Base-by-base conservation (phyloP, 169 alveolate species). In the Cryptosporidium meleagridis region DNA sequence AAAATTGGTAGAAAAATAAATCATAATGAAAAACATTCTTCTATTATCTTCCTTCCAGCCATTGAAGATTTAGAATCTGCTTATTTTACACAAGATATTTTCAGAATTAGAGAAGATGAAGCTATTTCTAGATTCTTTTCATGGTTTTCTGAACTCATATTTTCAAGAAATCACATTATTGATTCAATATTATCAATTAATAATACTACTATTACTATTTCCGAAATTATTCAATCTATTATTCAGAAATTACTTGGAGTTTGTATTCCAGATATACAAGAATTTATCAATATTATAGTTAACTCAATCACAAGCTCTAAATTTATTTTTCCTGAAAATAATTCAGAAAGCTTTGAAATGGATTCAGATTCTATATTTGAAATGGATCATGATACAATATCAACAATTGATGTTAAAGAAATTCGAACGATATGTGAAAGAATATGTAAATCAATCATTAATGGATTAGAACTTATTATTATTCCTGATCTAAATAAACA, bases 81-180 rank as follows among this genome's bases (percentile, higher is more conserved):
- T 4, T n/a, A 29, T 21, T 29, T 75, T 16, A 23, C 73, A 4
- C 71, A 75, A 21, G 86, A 75, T 61, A 58, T 75, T 23, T 39
- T 58, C 33, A 33, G 86, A 58, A 75, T 75, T 37, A 75, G 86
- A 35, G 86, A 75, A 44, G 86, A 75, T 75, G 86, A 75, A 6
- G 86, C 72, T n/a, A 44, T 75, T 31, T 33, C 39, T 7, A 75
- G 72, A 39, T 75, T 52, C 65, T 75, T 75, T 53, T 31, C 58
- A 14, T 75, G 86, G 86, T 75, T 75, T 35, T 21, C 29, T 61
- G 86, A 75, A 58, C 65, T 75, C 1, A 55, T 75, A 5, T 23
- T 6, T 23, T 31, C 86, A 23, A 75, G 62, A 33, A 58, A 26
- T 21, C 37, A 75, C 18, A 31, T 75, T 37, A 58, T 75, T 55